These are phyloP conservation scores for Acrocalymma vagum DNA, from an alignment of 2,329 filamentous ascomycete species.

Conservation along the genomic window DNA sequence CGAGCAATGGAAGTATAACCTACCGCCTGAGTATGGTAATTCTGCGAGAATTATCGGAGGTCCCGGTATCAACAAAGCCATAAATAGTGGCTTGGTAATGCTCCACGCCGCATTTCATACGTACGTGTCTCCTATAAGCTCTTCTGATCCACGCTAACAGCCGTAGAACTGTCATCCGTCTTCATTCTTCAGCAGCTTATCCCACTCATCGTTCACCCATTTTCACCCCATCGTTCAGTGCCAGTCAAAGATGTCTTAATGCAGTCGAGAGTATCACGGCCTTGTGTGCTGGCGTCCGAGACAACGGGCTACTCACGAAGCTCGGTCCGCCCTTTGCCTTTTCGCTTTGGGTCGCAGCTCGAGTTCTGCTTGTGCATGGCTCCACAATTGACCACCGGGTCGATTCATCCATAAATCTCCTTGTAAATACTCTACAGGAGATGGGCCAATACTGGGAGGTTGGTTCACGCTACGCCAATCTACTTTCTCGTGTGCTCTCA, in stretches of 20 bases:
- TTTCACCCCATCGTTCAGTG: conserved; percentile 88
- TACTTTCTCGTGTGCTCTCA: conserved; percentile 83
- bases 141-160: conserved; percentile 24
- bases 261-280: conserved; percentile 77
- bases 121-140: conserved; percentile 52
- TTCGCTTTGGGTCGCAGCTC: conserved; percentile 89
- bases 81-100: conserved; percentile 89
- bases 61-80: conserved; percentile 69
- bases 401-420: conserved; percentile 79
- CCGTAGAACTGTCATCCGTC: conserved; percentile 76
- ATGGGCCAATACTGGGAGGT: conserved; percentile 89
- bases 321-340: conserved; percentile 92
- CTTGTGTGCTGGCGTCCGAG: conserved; percentile 79
- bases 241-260: conserved; percentile 80
- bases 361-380: conserved; percentile 86
- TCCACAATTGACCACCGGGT: conserved; percentile 88
- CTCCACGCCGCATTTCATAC: conserved; percentile 90
- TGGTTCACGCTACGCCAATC: conserved; percentile 79
- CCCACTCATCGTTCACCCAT: conserved; percentile 88
- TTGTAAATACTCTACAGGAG: conserved; percentile 81
- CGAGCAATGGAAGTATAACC: conserved; percentile 81
- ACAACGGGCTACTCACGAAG: conserved; percentile 76
- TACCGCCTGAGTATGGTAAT: conserved; percentile 85
- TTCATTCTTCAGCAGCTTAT: conserved; percentile 92
- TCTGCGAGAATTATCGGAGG: conserved; percentile 76